A percentile compares a stretch with the other conserved stretches of the same genome.
Conservation (phyloP, 306 rosid genomes). For the Trichosanthes truncata region DNA sequence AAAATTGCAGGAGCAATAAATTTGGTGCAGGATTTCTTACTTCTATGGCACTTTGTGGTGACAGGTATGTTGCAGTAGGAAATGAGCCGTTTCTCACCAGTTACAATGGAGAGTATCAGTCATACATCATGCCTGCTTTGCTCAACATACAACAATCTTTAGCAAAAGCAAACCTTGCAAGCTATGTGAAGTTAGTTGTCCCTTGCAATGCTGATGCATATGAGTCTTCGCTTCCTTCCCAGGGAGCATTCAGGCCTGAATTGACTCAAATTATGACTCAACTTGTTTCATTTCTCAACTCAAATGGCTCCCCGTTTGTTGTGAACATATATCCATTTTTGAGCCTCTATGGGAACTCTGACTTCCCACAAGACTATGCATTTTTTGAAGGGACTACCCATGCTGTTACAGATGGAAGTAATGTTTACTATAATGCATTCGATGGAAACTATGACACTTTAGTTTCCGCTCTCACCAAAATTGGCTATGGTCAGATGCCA, state of each 20-base stretch:
- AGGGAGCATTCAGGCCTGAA: slow-evolving; percentile 84
- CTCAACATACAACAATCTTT: slow-evolving; percentile 81
- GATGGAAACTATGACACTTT: slow-evolving; percentile 93
- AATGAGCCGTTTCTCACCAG: slow-evolving; percentile 89
- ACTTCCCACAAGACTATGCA: slow-evolving; percentile 93
- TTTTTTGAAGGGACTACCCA: slow-evolving; percentile 88
- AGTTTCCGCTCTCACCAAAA: slow-evolving; percentile 68
- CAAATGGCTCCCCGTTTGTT: slow-evolving; percentile 87
- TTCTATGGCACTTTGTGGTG: slow-evolving; percentile 5
- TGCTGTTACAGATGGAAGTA: slow-evolving; percentile 70
- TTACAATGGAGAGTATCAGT: slow-evolving; percentile 65
- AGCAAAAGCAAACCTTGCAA: slow-evolving; percentile 67
- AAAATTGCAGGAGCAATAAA: neutral
- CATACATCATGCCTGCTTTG: slow-evolving; percentile 64
- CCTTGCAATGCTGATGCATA: slow-evolving; percentile 98
- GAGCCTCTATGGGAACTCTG: slow-evolving; percentile 66
- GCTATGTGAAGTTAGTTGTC: slow-evolving; percentile 77
- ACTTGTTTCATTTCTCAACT: slow-evolving; percentile 67
- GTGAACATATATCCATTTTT: slow-evolving; percentile 94
- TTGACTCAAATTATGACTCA: slow-evolving; percentile 61
- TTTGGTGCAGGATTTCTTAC: neutral
- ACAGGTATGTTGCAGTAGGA: slow-evolving; percentile 87
- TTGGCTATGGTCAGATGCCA: slow-evolving; percentile 91
- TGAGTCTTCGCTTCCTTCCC: slow-evolving; percentile 77
- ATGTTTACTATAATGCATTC: slow-evolving; percentile 81